phyloP scores from a whole-genome alignment of 306 rosid genomes.

The Prunus campanulata region DNA sequence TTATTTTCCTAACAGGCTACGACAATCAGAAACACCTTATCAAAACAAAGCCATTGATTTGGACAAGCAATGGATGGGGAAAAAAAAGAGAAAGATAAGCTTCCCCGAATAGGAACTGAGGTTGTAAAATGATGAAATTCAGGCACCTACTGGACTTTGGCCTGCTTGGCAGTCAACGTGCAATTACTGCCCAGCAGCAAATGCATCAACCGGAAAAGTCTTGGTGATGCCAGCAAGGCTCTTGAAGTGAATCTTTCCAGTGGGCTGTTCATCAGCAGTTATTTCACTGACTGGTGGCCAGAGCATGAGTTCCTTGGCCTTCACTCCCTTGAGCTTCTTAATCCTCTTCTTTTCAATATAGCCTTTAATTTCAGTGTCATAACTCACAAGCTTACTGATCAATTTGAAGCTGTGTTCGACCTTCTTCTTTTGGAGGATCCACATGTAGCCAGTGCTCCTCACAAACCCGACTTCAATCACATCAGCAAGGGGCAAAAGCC shows the following conservation, averaged over 20 bases:
- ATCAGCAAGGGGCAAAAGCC: constrained; percentile 66
- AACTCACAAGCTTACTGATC: constrained; percentile 74
- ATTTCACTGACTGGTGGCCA: constrained; percentile 97
- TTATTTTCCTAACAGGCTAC: constrained; percentile 1
- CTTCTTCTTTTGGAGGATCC: constrained; percentile 80
- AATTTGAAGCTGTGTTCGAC: constrained; percentile 83
- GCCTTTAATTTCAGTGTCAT: constrained; percentile 59
- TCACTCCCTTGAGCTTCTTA: constrained; percentile 83
- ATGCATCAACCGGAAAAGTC: constrained; percentile 81
- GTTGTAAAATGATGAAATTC: neutral
- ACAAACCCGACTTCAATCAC: constrained; percentile 78
- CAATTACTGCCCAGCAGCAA: constrained; percentile 75
- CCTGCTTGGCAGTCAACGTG: constrained; percentile 3
- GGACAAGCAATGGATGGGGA: neutral
- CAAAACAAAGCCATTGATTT: neutral
- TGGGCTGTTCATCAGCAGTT: constrained; percentile 40
- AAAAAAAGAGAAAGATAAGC: neutral
- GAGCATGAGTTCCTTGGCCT: constrained; percentile 84
- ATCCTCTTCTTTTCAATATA: constrained; percentile 53
- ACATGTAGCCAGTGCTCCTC: constrained; percentile 68
- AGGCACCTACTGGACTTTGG: constrained; percentile 8
- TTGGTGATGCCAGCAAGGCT: constrained; percentile 93
- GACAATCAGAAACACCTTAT: neutral
- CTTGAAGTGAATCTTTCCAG: constrained; percentile 83
- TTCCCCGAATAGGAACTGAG: neutral